phyloP scores from a whole-genome alignment of 1,139 yeast species.

The Geotrichum restrictum region DNA sequence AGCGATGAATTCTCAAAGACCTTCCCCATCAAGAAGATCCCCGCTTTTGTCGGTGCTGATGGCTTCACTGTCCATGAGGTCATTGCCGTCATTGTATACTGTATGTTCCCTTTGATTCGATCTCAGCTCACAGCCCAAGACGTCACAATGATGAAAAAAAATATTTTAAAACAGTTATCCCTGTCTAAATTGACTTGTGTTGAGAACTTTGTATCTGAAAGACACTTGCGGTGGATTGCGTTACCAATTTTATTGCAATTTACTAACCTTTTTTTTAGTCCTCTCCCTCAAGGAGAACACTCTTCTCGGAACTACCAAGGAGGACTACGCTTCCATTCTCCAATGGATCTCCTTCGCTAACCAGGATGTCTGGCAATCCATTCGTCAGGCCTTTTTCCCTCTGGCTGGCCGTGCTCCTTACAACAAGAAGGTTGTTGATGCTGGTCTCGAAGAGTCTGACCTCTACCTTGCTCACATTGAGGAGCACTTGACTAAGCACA shows the following conservation, averaged over 20 bases:
- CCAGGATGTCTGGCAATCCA: slow-evolving; percentile 56
- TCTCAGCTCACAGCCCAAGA: slow-evolving; percentile 15
- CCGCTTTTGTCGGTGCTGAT: slow-evolving; percentile 75
- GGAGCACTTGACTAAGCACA: slow-evolving; percentile 55
- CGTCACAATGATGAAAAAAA: slow-evolving; percentile 52
- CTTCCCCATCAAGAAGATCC: slow-evolving; percentile 73
- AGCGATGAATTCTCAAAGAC: slow-evolving; percentile 45
- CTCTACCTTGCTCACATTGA: slow-evolving; percentile 35
- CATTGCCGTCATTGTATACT: slow-evolving; percentile 60
- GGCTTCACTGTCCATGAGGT: slow-evolving; percentile 77
- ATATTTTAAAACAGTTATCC: slow-evolving; percentile 73
- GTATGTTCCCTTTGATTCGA: slow-evolving; percentile 31
- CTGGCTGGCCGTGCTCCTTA: slow-evolving; percentile 54
- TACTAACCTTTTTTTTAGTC: slow-evolving; percentile 29
- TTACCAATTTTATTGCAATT: slow-evolving; percentile 26
- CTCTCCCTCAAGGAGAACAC: slow-evolving; percentile 35
- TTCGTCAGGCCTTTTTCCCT: slow-evolving; percentile 44
- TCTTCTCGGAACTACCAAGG: slow-evolving; percentile 61
- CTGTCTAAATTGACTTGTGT: slow-evolving; percentile 79
- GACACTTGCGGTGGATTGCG: neutral
- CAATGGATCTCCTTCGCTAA: slow-evolving; percentile 82
- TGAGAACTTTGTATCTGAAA: slow-evolving; percentile 48
- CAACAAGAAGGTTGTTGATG: slow-evolving; percentile 78
- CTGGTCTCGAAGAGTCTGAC: slow-evolving; percentile 45
- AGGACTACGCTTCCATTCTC: slow-evolving; percentile 66